Base-by-base conservation (phyloP, 1,139 yeast species). In the Magnusiomyces suaveolens region DNA sequence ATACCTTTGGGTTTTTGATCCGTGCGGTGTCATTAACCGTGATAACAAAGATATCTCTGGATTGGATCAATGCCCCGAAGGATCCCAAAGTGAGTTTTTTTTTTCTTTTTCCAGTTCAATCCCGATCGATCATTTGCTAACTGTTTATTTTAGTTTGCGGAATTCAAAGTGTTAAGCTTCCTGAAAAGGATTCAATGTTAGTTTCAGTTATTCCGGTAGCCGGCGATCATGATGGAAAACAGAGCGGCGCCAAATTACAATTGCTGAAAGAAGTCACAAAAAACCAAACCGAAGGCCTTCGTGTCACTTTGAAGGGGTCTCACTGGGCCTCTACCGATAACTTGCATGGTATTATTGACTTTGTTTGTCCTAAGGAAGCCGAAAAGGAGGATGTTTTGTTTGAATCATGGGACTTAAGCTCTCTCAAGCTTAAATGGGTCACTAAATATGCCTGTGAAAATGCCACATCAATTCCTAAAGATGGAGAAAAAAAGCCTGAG, bases 1-100 rank as follows among this genome's bases (percentile, higher is more conserved):
- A 52, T 69, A 75, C 43, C 75, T 80, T 2, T 87, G 96, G 90
- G 80, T 75, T 63, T 63, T 89, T 51, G 84, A 87, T 50, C 75
- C 88, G 14, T 87, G 95, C 69, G 81, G 78, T 48, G 71, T 79
- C 10, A 68, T 78, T 32, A 64, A 62, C 46, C 54, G 62, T 48
- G 51, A 58, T 20, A 63, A 67, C 46, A 18, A 21, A n/a, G 12
- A 33, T 2, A 20, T 36, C 21, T 43, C 50, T 6, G 63, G 68
- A 20, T 66, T 67, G 1, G 71, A 69, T 38, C 70, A 65, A 4
- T 88, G 96, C 69, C 85, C 88, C 0, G 71, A 72, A 52, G 82
- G 83, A 60, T 80, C 89, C 1, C 87, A 86, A 60, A 67, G 57
- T 55, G 38, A 20, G 57, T 52, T n/a, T 18, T 12, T n/a, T n/a